phyloP scores from a whole-genome alignment of 1,284 basidiomycete species.

The Moniliophthora roreri region DNA sequence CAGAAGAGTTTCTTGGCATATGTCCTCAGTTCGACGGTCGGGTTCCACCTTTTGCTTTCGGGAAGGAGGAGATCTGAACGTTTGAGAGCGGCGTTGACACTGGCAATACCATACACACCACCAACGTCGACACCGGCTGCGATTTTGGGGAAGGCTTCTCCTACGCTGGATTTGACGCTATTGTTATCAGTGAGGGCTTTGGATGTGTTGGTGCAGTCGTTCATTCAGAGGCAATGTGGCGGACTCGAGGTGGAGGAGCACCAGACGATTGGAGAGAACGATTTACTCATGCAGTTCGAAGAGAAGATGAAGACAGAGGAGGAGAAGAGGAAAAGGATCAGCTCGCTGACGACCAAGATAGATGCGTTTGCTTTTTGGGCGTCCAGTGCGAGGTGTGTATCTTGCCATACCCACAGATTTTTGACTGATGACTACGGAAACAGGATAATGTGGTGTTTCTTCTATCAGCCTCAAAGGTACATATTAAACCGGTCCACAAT shows the following conservation, averaged over 20 bases:
- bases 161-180: slow-evolving; percentile 68
- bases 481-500: background rate
- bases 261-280: background rate
- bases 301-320: slow-evolving; percentile 13
- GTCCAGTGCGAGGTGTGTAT: slow-evolving; percentile 64
- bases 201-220: slow-evolving; percentile 55
- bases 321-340: slow-evolving; percentile 23
- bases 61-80: slow-evolving; percentile 35
- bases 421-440: slow-evolving; percentile 3
- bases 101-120: slow-evolving; percentile 20
- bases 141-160: slow-evolving; percentile 32
- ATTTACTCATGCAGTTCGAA: slow-evolving; percentile 17
- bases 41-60: slow-evolving; percentile 55
- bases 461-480: slow-evolving; percentile 71
- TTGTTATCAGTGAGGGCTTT: slow-evolving; percentile 69
- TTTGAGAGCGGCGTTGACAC: slow-evolving; percentile 16
- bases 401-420: background rate
- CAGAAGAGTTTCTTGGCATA: slow-evolving; percentile 60
- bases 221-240: slow-evolving; percentile 37
- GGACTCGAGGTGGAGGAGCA: slow-evolving; percentile 6
- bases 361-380: slow-evolving; percentile 75
- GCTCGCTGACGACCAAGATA: slow-evolving; percentile 42
- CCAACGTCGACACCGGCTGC: slow-evolving; percentile 11
- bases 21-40: slow-evolving; percentile 53
- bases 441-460: slow-evolving; percentile 86